Evolutionary conservation across 2,329 filamentous ascomycete species (phyloP).

Genomic region (Endoconidiophora laricicola): DNA sequence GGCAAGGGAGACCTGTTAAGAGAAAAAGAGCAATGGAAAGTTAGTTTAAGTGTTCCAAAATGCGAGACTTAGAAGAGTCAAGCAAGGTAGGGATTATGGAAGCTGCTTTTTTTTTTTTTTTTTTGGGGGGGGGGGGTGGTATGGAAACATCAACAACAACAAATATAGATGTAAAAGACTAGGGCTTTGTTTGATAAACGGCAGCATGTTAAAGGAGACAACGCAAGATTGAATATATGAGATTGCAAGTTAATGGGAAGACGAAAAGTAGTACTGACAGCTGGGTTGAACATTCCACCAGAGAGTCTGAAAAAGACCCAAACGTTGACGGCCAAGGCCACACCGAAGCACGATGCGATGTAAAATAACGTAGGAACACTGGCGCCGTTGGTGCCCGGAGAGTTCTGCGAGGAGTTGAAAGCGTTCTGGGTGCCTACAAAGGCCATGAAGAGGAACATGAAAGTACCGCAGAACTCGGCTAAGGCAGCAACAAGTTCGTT

Average conservation of each 20-base stretch:
- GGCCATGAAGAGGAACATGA: constrained; percentile 33
- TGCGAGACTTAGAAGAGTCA: not conserved
- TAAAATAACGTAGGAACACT: constrained; percentile 24
- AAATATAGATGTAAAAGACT: not conserved
- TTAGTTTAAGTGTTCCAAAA: constrained; percentile 1
- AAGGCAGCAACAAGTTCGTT: constrained; percentile 27
- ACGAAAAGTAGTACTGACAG: constrained; percentile 21
- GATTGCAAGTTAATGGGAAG: not conserved
- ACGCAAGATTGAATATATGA: not conserved
- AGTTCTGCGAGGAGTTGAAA: constrained; percentile 17
- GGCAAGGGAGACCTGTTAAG: constrained; percentile 34
- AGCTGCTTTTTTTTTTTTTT: too few species aligned
- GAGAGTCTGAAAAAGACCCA: constrained; percentile 41
- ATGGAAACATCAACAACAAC: not conserved
- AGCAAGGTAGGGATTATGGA: not conserved
- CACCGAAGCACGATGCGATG: constrained; percentile 33
- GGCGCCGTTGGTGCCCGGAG: constrained; percentile 15
- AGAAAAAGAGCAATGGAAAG: not conserved
- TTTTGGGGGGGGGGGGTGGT: not conserved
- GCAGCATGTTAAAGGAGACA: constrained; percentile 5
- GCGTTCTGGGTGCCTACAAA: constrained; percentile 21
- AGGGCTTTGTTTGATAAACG: constrained; percentile 1
- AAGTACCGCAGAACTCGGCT: constrained; percentile 36
- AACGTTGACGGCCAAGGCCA: constrained; percentile 34
- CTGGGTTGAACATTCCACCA: constrained; percentile 35